Conservation (phyloP, 495 filamentous ascomycete species). For the Gamarada debralockiae region DNA sequence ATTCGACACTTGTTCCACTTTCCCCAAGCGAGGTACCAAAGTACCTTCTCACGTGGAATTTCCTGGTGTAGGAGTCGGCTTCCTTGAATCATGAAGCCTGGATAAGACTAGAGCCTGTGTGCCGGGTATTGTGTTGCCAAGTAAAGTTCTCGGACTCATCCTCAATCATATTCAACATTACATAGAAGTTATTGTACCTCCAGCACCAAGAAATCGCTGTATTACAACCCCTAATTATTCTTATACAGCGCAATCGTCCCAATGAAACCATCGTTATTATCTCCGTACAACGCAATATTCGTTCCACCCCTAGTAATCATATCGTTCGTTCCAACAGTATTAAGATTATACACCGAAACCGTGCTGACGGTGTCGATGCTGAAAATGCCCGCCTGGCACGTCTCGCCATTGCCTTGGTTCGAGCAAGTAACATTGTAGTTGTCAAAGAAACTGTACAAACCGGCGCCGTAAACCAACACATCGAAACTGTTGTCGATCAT, state of each 20-base stretch:
- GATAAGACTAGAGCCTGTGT: too few species aligned
- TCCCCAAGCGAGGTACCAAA: too few species aligned
- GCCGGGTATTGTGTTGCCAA: too few species aligned
- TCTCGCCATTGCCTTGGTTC: conserved; percentile 32
- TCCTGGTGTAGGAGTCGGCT: too few species aligned
- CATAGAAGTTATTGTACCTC: too few species aligned
- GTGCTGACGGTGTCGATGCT: conserved; percentile 36
- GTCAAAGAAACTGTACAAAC: conserved; percentile 76
- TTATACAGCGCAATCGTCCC: conserved; percentile 39
- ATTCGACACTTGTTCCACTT: too few species aligned
- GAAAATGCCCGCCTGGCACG: conserved; percentile 50
- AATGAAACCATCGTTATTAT: conserved; percentile 42
- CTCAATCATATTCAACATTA: too few species aligned
- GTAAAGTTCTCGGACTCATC: too few species aligned
- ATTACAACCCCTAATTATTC: too few species aligned
- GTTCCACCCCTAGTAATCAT: conserved; percentile 30
- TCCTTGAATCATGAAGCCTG: too few species aligned
- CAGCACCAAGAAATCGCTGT: too few species aligned
- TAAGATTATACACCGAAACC: conserved; percentile 50
- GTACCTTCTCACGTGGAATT: too few species aligned
- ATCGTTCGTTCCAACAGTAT: conserved; percentile 45
- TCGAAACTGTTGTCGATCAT: conserved; percentile 53
- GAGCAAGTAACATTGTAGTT: conserved; percentile 30
- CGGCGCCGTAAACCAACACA: conserved; percentile 64
- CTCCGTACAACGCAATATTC: conserved; percentile 23